Percentiles rank a stretch among this genome's conserved stretches.
phyloP scores from a whole-genome alignment of 306 rosid genomes.

The Neltuma alba region DNA sequence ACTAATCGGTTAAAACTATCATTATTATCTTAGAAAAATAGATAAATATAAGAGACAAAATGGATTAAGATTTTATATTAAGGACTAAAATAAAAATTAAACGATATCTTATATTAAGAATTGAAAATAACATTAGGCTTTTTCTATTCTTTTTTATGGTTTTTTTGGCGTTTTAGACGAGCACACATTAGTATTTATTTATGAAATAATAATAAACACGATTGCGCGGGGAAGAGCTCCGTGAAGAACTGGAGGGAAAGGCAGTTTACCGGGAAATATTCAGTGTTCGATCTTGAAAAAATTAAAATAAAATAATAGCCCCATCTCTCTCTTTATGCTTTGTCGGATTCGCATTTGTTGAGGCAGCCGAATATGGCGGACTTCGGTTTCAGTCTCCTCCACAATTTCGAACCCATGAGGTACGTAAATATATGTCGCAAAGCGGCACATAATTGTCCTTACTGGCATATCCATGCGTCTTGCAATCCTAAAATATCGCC shows the following conservation, averaged over 20 bases:
- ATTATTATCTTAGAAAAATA: too few relatives aligned
- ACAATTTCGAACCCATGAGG: conserved; percentile 60
- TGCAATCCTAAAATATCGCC: conserved; percentile 34
- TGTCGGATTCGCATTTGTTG: conserved; percentile 25
- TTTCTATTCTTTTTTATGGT: too few relatives aligned
- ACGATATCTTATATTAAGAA: too few relatives aligned
- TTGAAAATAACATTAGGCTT: too few relatives aligned
- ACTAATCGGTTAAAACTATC: too few relatives aligned
- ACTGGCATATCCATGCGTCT: conserved; percentile 52
- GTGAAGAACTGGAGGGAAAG: neutral
- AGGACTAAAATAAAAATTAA: too few relatives aligned
- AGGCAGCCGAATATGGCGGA: conserved; percentile 57
- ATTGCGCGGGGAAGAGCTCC: neutral
- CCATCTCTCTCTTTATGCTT: neutral
- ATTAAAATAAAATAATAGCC: neutral
- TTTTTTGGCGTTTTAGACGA: too few relatives aligned
- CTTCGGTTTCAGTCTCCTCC: conserved; percentile 51
- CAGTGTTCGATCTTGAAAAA: conserved; percentile 29
- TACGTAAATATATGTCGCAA: conserved; percentile 22
- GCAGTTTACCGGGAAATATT: neutral
- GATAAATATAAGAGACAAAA: too few relatives aligned
- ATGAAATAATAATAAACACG: neutral
- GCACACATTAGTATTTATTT: neutral
- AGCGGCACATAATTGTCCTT: neutral
- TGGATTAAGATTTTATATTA: too few relatives aligned